phyloP scores from a whole-genome alignment of 192 early-diverging fungal genomes.

The Entomortierella beljakovae region DNA sequence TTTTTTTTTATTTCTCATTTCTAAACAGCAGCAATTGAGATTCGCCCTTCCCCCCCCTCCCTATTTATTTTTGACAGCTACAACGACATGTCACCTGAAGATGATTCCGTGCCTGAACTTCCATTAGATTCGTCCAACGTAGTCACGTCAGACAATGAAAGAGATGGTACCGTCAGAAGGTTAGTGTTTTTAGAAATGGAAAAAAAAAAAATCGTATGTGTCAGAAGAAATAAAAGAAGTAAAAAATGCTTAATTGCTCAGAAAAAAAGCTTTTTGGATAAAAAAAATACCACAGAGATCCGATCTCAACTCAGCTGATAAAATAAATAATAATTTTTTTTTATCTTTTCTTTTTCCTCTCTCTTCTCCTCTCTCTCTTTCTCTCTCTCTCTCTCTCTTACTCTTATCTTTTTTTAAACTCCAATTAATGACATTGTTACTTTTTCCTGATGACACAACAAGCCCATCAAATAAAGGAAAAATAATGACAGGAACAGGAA shows the following conservation, averaged over 20 bases:
- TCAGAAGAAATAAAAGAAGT: neutral
- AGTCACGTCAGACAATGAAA: neutral
- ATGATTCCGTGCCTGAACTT: neutral
- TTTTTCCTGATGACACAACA: neutral
- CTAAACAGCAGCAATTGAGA: neutral
- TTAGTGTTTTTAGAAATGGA: neutral
- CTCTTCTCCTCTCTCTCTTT: neutral
- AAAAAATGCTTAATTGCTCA: neutral
- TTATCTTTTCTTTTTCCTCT: neutral
- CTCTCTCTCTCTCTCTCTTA: neutral
- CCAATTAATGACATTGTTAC: neutral
- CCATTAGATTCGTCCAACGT: neutral
- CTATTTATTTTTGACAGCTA: too few relatives aligned
- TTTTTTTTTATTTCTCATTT: neutral
- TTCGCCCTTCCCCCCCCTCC: neutral
- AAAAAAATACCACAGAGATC: neutral
- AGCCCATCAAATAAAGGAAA: neutral
- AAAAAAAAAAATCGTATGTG: slow-evolving; percentile 1
- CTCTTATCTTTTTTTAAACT: too few relatives aligned
- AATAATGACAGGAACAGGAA: neutral
- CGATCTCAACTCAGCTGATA: neutral
- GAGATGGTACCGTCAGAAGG: neutral
- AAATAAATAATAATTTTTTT: neutral
- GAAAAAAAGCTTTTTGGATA: neutral
- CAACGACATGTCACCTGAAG: slow-evolving; percentile 4